Evolutionary conservation across 805 yeast genomes (phyloP).

Genomic region (Barnettozyma wickerhamii): DNA sequence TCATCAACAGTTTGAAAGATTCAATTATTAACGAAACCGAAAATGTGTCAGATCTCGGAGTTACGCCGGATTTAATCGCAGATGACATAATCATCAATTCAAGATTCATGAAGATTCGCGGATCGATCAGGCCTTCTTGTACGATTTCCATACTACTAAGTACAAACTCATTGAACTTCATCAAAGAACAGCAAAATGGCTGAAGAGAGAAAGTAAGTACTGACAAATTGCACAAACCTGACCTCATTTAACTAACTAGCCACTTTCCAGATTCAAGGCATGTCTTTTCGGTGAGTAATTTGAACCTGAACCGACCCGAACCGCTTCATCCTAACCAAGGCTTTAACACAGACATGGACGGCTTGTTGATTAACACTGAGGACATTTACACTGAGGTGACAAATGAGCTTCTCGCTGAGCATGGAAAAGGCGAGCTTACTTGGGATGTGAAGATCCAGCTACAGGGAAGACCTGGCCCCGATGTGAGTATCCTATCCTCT

Average conservation of each 20-base stretch:
- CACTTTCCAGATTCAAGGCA: conserved; percentile 42
- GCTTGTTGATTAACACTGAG: conserved; percentile 87
- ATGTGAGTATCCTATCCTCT: conserved; percentile 17
- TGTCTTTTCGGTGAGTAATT: conserved; percentile 62
- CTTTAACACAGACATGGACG: conserved; percentile 74
- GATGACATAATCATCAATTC: background rate
- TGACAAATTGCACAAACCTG: background rate
- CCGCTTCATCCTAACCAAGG: background rate
- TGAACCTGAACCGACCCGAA: background rate
- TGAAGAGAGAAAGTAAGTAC: background rate
- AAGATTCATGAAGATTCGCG: background rate
- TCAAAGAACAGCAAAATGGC: background rate
- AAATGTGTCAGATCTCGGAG: background rate
- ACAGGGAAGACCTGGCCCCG: conserved; percentile 89
- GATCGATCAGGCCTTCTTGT: background rate
- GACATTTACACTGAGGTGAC: conserved; percentile 82
- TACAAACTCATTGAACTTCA: too few relatives aligned
- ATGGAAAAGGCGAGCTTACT: conserved; percentile 74
- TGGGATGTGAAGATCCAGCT: conserved; percentile 87
- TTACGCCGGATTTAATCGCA: too few relatives aligned
- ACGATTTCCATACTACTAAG: background rate
- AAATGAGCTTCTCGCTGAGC: conserved; percentile 57
- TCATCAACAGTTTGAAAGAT: background rate
- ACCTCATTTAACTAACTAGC: background rate
- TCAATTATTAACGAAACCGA: background rate